These are phyloP conservation scores for Penicillium sp. DNA, from an alignment of 2,329 filamentous ascomycete species.

Conservation along the genomic window DNA sequence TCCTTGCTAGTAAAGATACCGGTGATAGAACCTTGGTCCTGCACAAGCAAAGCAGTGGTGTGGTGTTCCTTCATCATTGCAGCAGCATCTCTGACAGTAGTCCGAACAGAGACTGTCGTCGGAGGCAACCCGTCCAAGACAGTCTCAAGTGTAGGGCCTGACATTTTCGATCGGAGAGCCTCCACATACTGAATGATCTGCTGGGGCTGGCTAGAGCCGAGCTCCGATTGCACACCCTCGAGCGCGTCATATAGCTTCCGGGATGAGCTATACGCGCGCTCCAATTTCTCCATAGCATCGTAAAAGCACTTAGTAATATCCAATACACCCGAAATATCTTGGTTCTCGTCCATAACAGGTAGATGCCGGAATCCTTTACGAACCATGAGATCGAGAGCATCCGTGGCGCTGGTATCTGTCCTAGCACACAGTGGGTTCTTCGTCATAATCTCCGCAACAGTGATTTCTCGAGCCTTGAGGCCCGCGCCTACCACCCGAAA, in stretches of 20 bases:
- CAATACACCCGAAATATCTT: slow-evolving; percentile 96
- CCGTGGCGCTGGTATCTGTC: slow-evolving; percentile 96
- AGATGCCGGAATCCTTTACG: slow-evolving; percentile 96
- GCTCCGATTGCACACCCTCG: slow-evolving; percentile 95
- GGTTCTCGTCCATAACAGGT: slow-evolving; percentile 99
- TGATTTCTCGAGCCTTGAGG: slow-evolving; percentile 84
- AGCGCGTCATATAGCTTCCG: slow-evolving; percentile 96
- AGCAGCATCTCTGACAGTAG: slow-evolving; percentile 94
- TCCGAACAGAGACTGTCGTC: slow-evolving; percentile 92
- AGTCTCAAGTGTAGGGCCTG: slow-evolving; percentile 91
- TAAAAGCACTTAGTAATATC: slow-evolving; percentile 99
- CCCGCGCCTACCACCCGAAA: slow-evolving; percentile 94
- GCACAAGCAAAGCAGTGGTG: slow-evolving; percentile 93
- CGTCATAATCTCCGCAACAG: slow-evolving; percentile 98
- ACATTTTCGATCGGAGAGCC: slow-evolving; percentile 94
- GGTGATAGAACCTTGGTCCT: slow-evolving; percentile 95
- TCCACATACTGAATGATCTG: slow-evolving; percentile 99
- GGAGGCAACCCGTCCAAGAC: slow-evolving; percentile 91
- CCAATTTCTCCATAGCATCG: slow-evolving; percentile 99
- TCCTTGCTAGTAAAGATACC: slow-evolving; percentile 99
- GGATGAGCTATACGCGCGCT: slow-evolving; percentile 97
- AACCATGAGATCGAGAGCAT: slow-evolving; percentile 97
- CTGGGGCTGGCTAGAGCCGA: slow-evolving; percentile 93
- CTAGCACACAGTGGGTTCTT: slow-evolving; percentile 98
- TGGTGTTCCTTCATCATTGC: slow-evolving; percentile 98